These are phyloP conservation scores for Ministeria vibrans DNA, from an alignment of 78 protist species.

Conservation along the genomic window DNA sequence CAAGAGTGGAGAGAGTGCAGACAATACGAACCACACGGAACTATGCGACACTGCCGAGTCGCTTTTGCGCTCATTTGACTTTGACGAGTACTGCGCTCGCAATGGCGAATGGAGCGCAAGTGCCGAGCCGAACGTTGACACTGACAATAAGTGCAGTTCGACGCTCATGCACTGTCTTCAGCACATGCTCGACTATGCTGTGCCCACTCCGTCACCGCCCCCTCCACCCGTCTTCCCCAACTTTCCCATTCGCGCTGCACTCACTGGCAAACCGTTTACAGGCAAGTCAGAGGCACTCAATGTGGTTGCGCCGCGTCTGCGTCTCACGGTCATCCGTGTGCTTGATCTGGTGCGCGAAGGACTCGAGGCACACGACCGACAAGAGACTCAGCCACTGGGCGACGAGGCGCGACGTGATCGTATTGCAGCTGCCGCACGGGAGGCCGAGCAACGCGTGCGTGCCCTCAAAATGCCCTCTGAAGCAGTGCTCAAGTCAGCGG, in stretches of 20 bases:
- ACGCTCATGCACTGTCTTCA: neutral
- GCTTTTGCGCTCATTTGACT: neutral
- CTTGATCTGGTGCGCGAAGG: neutral
- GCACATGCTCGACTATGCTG: neutral
- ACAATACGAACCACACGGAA: neutral
- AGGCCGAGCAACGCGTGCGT: no score
- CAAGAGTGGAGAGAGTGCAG: neutral
- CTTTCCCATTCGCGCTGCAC: neutral
- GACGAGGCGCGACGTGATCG: no score
- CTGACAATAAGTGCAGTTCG: neutral
- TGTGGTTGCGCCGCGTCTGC: neutral
- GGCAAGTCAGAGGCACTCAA: neutral
- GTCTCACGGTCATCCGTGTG: neutral
- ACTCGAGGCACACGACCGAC: neutral
- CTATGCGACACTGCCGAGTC: neutral
- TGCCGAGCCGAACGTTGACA: neutral
- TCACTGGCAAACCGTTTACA: neutral
- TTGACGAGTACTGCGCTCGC: neutral
- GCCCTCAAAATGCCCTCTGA: no score
- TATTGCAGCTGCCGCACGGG: no score
- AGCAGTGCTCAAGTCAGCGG: no score
- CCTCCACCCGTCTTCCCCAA: neutral
- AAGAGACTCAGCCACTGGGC: no score
- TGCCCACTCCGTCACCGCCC: constrained; percentile 1
- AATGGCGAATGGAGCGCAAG: neutral